Evolutionary conservation across 495 filamentous ascomycete genomes (phyloP), one percentile per base, ranked within the genome.

Genomic region (Talaromyces adpressus): DNA sequence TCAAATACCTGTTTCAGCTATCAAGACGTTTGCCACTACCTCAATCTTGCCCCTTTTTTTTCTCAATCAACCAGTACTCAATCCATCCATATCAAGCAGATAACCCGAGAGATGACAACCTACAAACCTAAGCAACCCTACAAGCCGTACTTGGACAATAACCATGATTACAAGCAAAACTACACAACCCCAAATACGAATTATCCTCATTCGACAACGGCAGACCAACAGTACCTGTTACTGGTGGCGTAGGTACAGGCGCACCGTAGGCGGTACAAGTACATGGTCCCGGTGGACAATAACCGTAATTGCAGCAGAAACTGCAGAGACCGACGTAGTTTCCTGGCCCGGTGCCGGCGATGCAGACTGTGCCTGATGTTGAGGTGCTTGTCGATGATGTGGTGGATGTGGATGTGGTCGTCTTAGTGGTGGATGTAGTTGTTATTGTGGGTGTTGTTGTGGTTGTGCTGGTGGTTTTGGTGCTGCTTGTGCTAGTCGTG

Each of bases 261-360:
- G 60, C 57, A 34, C 66, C 59, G 57, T 32, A 66, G 18, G 29
- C n/a, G 18, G 64, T 63, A 39, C 66, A 68, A 18, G 64, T 68
- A 41, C 66, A 68, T 27, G 64, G 60, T 2, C 64, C 64, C 1
- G 64, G 56, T 8, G 66, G 63, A 52, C 66, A 68, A 34, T 68
- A 68, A 25, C 66, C 66, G 47, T 59, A 68, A 14, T 63, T 36
- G 57, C 66, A 68, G 57, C 64, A 66, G 60, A 66, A 68, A 54
- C 56, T 59, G 53, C 66, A 68, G 9, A 68, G 64, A 22, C 66
- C 66, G 27, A 66, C 27, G 36, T 66, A 66, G 39, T 68, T 68
- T 62, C 64, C 64, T n/a, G 64, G 36, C 12, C 66, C 66, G 29
- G 64, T 63, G 18, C 66, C 66, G 12, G 52, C 59, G 14, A 66